Base-by-base conservation (phyloP, 2,329 filamentous ascomycete genomes). In the Trichoderma sp. region DNA sequence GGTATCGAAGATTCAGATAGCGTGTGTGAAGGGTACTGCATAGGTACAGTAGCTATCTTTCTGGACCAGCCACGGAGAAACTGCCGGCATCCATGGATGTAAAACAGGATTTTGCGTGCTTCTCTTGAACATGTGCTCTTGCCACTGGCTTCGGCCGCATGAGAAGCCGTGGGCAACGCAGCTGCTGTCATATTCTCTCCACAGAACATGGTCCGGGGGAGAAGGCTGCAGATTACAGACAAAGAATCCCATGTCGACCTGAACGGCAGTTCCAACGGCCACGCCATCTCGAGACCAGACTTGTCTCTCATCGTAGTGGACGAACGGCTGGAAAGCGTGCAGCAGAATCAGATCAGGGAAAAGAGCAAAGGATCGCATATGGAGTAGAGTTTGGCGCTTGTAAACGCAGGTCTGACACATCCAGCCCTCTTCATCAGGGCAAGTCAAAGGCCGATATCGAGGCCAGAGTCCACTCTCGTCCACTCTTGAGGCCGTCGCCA, bases 311-410 rank as follows among this genome's bases (percentile, higher is more conserved):
- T 55, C 47, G 13, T 23, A 7, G 32, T 23, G 59, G 7, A 17
- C 39, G 30, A 55, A 66, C 47, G 47, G 47, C 50, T 57, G 28
- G 50, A 57, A 32, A 71, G 59, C 50, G 43, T 58, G 34, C 32
- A 5, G 28, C 34, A 58, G 59, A 61, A 57, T 53, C 39, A 50
- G 36, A 66, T 53, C 55, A 59, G 62, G 36, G 55, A 32, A 68
- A 39, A 55, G 28, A 62, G 53, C 17, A 68, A 61, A 53, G 34
- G 32, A 58, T 65, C 26, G 43, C 53, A 43, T 36, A 34, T 39
- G 66, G 36, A 50, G 53, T 61, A 59, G 50, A 68, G 36, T 71
- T 70, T 71, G 63, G 23, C 62, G 53, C 69, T 59, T 65, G 50
- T 30, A n/a, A 47, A 34, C 62, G 62, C 61, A 65, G 26, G 70